Conservation (phyloP, 345 rosid species). For the Eucalyptus sp. region DNA sequence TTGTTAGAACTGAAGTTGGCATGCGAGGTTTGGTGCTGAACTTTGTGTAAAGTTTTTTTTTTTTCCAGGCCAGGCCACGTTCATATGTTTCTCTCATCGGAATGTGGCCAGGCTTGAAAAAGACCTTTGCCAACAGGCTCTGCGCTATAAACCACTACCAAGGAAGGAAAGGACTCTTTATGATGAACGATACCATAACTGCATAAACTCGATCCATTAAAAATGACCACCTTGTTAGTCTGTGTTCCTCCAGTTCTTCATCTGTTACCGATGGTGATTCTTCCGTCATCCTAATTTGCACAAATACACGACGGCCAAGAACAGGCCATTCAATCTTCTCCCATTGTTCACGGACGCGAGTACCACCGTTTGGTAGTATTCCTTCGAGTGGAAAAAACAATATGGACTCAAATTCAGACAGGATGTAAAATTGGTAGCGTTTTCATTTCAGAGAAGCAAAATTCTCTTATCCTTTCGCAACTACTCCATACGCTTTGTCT, state of each 20-base stretch:
- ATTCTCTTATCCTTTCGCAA: neutral
- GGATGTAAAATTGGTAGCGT: neutral
- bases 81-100: neutral
- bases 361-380: neutral
- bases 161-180: neutral
- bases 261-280: neutral
- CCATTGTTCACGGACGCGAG: neutral
- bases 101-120: neutral
- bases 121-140: neutral
- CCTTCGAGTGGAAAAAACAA: neutral
- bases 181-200: neutral
- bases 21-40: neutral
- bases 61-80: neutral
- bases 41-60: neutral
- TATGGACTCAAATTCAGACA: neutral
- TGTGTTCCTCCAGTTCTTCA: neutral
- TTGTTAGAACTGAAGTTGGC: neutral
- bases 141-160: neutral
- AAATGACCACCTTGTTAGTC: neutral
- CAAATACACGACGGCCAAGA: neutral
- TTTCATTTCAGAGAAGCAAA: neutral
- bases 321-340: neutral
- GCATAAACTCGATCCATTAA: neutral
- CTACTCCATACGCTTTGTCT: neutral
- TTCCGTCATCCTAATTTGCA: neutral